Evolutionary conservation across 257 asterid species (phyloP), one percentile per base, ranked within the genome.

Genomic region (Petunia axillaris): DNA sequence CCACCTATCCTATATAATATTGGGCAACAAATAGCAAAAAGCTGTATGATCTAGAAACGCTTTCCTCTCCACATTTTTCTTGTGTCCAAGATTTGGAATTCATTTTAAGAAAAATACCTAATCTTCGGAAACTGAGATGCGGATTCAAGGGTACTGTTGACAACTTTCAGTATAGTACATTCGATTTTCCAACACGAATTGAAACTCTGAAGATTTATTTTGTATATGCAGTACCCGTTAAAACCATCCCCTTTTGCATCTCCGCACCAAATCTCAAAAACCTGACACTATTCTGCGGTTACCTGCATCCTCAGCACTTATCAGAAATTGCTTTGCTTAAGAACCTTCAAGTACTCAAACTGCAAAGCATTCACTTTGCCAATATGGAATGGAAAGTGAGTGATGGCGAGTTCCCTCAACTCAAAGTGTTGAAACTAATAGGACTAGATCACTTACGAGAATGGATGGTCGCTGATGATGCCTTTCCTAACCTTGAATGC

Each of bases 331-430:
- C 80, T 14, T 4, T 2, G 2, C 80, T 82, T 40, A 79, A 67
- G 0, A 48, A 68, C 2, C 76, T 78, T 48, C 82, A 77, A 46
- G 85, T 77, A 25, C 81, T 82, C 38, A 77, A 77, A 48, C 36
- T 68, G 38, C n/a, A 38, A 3, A 3, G 2, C 1, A 9, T 68
- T 9, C 8, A 35, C 5, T 68, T 68, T 68, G 4, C 43, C 8
- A 13, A 35, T 4, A 1, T 0, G 2, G 2, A 16, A 16, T 68
- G 76, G 76, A 14, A 68, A 68, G 76, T 68, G 16, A 5, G 58
- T 9, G 5, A 68, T 44, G 41, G 6, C 1, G 76, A 68, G 57
- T 68, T 68, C 76, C 58, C 37, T 43, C 76, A 43, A 10, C 76
- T 68, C 76, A 68, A 35, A 11, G 40, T 10, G 16, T 68, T 68